A percentile compares a stretch with the other conserved stretches of the same genome.
Evolutionary conservation across 164 flowering plant genomes (phyloP).

Genomic region (Magnolia officinalis): DNA sequence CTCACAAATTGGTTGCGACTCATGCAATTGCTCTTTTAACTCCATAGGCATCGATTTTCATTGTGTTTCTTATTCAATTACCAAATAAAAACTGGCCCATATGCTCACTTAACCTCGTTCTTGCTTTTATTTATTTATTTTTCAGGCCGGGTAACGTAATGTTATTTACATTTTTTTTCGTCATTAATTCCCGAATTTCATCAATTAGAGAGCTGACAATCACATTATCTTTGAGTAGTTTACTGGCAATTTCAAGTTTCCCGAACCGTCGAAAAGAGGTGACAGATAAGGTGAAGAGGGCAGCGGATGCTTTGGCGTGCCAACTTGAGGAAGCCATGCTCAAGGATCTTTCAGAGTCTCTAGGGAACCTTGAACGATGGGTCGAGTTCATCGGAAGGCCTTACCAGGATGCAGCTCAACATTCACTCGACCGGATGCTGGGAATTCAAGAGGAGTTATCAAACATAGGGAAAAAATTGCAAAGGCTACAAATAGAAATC

Average conservation of each 20-base stretch:
- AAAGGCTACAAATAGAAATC: conserved; percentile 41
- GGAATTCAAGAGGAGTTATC: conserved; percentile 41
- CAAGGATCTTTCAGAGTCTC: conserved; percentile 45
- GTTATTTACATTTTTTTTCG: no score
- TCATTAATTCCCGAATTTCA: no score
- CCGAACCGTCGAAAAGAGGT: conserved; percentile 57
- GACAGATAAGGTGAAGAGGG: conserved; percentile 62
- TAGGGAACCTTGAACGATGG: conserved; percentile 40
- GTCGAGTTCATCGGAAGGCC: conserved; percentile 44
- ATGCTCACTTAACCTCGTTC: background rate
- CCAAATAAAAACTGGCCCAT: background rate
- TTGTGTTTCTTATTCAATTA: no score
- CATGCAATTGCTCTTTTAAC: no score
- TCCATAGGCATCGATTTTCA: no score
- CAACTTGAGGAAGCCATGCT: conserved; percentile 86
- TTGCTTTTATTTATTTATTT: background rate
- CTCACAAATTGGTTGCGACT: no score
- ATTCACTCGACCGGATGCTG: conserved; percentile 34
- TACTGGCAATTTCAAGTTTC: conserved; percentile 60
- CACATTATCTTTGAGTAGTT: conserved; percentile 31
- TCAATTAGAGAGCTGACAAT: no score
- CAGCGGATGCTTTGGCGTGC: conserved; percentile 61
- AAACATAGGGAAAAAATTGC: conserved; percentile 33
- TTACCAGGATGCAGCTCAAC: conserved; percentile 54
- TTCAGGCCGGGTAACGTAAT: no score